Base-by-base conservation (phyloP, 140 eudicot species). In the Oenanthe javanica region DNA sequence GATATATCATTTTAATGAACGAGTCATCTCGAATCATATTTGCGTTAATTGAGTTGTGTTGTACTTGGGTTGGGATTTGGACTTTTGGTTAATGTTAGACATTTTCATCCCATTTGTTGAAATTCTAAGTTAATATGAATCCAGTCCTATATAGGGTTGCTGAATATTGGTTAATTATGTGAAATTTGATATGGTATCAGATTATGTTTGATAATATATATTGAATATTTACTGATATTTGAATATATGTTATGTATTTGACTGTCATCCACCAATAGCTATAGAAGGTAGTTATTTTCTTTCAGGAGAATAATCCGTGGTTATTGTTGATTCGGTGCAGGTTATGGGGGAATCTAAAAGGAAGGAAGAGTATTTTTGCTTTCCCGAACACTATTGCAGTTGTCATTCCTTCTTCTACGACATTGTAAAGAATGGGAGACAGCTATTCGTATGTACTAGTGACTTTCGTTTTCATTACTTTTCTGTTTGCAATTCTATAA, bases 401-500 rank as follows among this genome's bases (percentile, higher is more conserved):
- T 94, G 98, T 81, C 92, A 90, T 82, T 94, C 97, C 0, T 94
- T 94, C 76, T 94, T 94, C 89, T 94, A 92, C 54, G 98, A 94
- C 79, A 79, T 85, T 74, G 94, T 94, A 18, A 94, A 89, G 86
- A 87, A 92, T 90, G 93, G 96, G 77, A 96, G 90, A 82, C 94
- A 92, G 61, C 95, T 94, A 76, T 94, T 90, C 85, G 97, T 92
- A 79, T 85, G 96, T 75, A 74, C 71, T 23, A 4, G 6, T 16
- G 23, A 63, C 71, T 64, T 67, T 45, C 83, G 0, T 51, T 27
- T 70, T 45, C 61, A 2, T 46, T 2, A 18, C n/a, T 3, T 80
- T 77, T 11, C 10, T 55, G 36, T 75, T 46, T 75, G 47, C 25
- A 16, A 48, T 49, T 42, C 80, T 6, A 25, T 46, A 77, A 11